A percentile compares a stretch with the other conserved stretches of the same genome.
Conservation (phyloP, 331 rosid genomes). For the Spiraea crenata region DNA sequence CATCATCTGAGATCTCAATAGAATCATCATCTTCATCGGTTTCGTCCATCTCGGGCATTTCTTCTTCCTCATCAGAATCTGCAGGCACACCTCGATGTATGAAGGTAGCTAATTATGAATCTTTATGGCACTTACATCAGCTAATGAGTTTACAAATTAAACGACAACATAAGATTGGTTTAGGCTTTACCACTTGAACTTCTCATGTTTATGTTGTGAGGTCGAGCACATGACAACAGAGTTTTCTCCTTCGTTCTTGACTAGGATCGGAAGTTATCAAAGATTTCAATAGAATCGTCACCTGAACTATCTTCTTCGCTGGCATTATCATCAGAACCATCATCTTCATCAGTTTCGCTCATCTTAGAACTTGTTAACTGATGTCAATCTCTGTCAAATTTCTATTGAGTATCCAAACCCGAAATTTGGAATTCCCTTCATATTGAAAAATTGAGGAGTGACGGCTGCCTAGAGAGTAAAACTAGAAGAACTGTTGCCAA, state of each 20-base stretch:
- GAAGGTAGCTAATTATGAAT: neutral
- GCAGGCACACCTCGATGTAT: neutral
- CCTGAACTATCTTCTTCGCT: neutral
- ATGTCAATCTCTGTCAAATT: conserved; percentile 2
- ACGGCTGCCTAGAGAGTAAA: neutral
- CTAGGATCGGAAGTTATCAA: neutral
- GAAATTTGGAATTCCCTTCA: neutral
- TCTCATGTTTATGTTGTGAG: conserved; percentile 21
- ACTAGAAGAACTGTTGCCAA: conserved; percentile 9
- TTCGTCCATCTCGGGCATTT: neutral
- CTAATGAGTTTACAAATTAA: neutral
- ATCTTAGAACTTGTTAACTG: neutral
- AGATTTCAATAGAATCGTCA: conserved; percentile 13
- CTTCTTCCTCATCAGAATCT: neutral
- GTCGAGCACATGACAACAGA: neutral
- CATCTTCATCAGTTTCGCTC: neutral
- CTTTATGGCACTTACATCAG: neutral
- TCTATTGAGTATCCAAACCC: neutral
- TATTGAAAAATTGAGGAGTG: neutral
- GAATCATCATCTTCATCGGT: neutral
- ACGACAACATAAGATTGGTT: neutral
- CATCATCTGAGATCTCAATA: conserved; percentile 3
- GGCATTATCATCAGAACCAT: neutral
- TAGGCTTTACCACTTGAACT: neutral
- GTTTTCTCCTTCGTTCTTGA: neutral